Percentiles rank a stretch among this genome's conserved stretches.
Conservation (phyloP, 768 basidiomycete species). For the Trametes elegans region DNA sequence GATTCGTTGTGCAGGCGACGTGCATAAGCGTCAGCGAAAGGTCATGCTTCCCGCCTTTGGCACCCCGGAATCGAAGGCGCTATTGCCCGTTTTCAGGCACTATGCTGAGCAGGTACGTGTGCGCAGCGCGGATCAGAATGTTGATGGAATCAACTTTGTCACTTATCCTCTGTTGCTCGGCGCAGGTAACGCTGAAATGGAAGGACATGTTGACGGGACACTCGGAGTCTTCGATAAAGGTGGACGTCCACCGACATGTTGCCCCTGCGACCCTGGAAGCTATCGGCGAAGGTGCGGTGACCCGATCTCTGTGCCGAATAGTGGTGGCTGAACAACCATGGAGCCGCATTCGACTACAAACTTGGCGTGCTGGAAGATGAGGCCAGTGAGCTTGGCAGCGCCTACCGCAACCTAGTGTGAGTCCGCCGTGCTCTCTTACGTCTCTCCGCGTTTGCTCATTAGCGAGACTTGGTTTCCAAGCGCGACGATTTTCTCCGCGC, state of each 20-base stretch:
- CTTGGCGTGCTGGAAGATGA: slow-evolving; percentile 50
- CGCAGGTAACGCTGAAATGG: slow-evolving; percentile 50
- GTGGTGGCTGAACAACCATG: neutral
- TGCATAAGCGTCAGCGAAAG: slow-evolving; percentile 33
- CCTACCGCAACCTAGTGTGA: slow-evolving; percentile 46
- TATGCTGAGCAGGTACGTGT: slow-evolving; percentile 24
- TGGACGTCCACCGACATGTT: slow-evolving; percentile 50
- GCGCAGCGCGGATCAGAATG: neutral
- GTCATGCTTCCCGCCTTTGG: slow-evolving; percentile 37
- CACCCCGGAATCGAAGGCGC: slow-evolving; percentile 41
- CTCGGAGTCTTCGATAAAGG: slow-evolving; percentile 37
- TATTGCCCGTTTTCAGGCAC: slow-evolving; percentile 22
- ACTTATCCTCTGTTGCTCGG: neutral
- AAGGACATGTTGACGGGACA: slow-evolving; percentile 47
- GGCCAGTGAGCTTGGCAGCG: slow-evolving; percentile 52
- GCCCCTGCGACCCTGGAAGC: slow-evolving; percentile 37
- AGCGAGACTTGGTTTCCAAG: too few relatives aligned
- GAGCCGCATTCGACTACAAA: slow-evolving; percentile 45
- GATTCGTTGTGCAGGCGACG: slow-evolving; percentile 17
- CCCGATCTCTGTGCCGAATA: neutral
- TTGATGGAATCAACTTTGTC: neutral
- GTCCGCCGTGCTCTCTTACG: neutral
- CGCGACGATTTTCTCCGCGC: slow-evolving; percentile 48
- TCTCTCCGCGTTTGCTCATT: neutral
- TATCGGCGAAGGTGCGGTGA: slow-evolving; percentile 34